A percentile compares a stretch with the other conserved stretches of the same genome.
Conservation (phyloP, 1,139 yeast species). For the Suhomyces wounanorum region DNA sequence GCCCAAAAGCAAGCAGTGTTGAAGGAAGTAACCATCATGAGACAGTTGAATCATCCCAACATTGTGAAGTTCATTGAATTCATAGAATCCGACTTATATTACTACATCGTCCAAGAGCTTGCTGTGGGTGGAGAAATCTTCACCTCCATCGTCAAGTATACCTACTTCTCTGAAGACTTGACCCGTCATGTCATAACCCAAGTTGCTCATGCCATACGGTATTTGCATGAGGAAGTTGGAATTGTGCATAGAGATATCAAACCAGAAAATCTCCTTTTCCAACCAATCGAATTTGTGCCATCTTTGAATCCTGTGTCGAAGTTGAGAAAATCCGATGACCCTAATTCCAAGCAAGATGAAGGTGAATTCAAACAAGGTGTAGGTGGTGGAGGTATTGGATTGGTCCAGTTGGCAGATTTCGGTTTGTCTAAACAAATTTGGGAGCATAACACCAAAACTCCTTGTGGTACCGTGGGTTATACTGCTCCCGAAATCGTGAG, state of each 20-base stretch:
- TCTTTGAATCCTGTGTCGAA: constrained; percentile 39
- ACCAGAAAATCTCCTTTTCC: constrained; percentile 54
- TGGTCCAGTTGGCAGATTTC: constrained; percentile 57
- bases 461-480: constrained; percentile 66
- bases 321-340: constrained; percentile 49
- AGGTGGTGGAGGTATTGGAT: constrained; percentile 57
- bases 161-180: constrained; percentile 57
- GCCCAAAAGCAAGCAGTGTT: constrained; percentile 56
- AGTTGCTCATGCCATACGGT: constrained; percentile 51
- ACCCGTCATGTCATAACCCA: constrained; percentile 54
- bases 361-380: constrained; percentile 49
- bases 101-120: constrained; percentile 56
- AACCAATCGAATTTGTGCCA: constrained; percentile 62
- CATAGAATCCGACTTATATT: constrained; percentile 49
- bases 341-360: constrained; percentile 51
- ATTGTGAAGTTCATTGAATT: constrained; percentile 51
- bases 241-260: constrained; percentile 60
- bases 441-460: constrained; percentile 61
- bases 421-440: constrained; percentile 60
- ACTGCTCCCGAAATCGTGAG: constrained; percentile 64
- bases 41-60: constrained; percentile 53
- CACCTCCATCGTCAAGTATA: constrained; percentile 56
- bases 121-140: constrained; percentile 60
- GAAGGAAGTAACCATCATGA: constrained; percentile 61
- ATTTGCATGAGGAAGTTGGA: constrained; percentile 58